Base-by-base conservation (phyloP, 163 green algal species). In the Dunaliella salina region DNA sequence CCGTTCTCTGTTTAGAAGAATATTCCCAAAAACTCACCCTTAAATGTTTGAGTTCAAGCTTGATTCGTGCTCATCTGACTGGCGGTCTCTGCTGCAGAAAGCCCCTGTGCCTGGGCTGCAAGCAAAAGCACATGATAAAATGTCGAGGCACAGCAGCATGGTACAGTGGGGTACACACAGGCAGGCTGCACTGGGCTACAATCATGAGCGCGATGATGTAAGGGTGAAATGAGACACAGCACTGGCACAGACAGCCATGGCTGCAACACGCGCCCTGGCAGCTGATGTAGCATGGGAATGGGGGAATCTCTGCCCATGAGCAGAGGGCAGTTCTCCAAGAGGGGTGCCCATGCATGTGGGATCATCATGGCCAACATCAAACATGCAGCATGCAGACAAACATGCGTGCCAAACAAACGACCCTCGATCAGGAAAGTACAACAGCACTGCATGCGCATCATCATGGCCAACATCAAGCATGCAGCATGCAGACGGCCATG, bases 301-400 rank as follows among this genome's bases (percentile, higher is more conserved):
- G 75, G 75, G n/a, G 75, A 81, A 34, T 81, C 75, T 81, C 75
- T 81, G 32, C 32, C n/a, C 75, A 81, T 12, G 75, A 50, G 63
- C 63, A 29, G 63, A 75, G 63, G 63, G 63, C 63, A 75, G 63
- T 75, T 75, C 63, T 75, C 63, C 63, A 75, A 75, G 63, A 75
- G 63, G 63, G 63, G 63, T 75, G 63, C 63, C 63, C 63, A 75
- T 75, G 63, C 63, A 15, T 75, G 24, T 29, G n/a, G n/a, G n/a
- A n/a, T n/a, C n/a, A n/a, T n/a, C n/a, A n/a, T n/a, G n/a, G n/a
- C n/a, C n/a, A n/a, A n/a, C n/a, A n/a, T n/a, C n/a, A n/a, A n/a
- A n/a, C n/a, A n/a, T n/a, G 63, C 63, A 75, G 40, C 40, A 50
- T 50, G 40, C 8, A 8, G 40, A 50, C 40, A 50, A 8, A 50